phyloP scores from a whole-genome alignment of 2,329 filamentous ascomycete genomes.

The Microcera coccophila region DNA sequence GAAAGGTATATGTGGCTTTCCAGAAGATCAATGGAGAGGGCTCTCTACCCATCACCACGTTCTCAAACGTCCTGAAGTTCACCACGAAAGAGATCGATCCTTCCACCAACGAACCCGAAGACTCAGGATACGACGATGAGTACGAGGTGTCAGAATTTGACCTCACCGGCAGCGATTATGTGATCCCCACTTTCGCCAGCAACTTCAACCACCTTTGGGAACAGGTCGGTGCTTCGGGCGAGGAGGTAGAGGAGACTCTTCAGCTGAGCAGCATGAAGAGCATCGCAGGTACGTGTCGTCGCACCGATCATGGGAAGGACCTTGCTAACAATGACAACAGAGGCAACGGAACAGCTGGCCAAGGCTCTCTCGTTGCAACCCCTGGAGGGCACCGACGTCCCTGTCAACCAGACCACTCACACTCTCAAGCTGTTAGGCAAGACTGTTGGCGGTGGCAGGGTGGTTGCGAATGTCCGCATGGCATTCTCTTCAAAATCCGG shows the following conservation, averaged over 20 bases:
- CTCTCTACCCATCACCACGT: slow-evolving; percentile 73
- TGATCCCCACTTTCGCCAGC: slow-evolving; percentile 87
- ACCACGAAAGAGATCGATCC: slow-evolving; percentile 98
- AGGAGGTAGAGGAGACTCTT: slow-evolving; percentile 87
- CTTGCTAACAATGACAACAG: slow-evolving; percentile 40
- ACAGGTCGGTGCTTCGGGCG: slow-evolving; percentile 81
- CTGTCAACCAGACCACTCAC: slow-evolving; percentile 83
- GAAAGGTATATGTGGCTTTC: slow-evolving; percentile 93
- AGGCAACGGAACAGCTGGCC: slow-evolving; percentile 87
- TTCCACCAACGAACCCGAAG: slow-evolving; percentile 86
- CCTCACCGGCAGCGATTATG: slow-evolving; percentile 85
- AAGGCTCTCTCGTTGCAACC: slow-evolving; percentile 87
- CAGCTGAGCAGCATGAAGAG: slow-evolving; percentile 85
- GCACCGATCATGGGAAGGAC: neutral
- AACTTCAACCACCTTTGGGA: slow-evolving; percentile 97
- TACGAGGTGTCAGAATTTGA: slow-evolving; percentile 96
- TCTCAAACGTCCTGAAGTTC: slow-evolving; percentile 93
- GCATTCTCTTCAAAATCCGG: slow-evolving; percentile 88
- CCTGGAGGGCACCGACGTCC: slow-evolving; percentile 88
- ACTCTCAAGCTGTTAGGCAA: slow-evolving; percentile 95
- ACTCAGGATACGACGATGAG: slow-evolving; percentile 91
- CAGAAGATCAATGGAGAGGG: slow-evolving; percentile 73
- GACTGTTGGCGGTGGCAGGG: slow-evolving; percentile 84
- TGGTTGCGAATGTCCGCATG: slow-evolving; percentile 86
- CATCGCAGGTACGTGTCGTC: slow-evolving; percentile 69